A percentile compares a stretch with the other conserved stretches of the same genome.
phyloP scores from a whole-genome alignment of 768 basidiomycete species.

The Pleurotus tuber-regium region DNA sequence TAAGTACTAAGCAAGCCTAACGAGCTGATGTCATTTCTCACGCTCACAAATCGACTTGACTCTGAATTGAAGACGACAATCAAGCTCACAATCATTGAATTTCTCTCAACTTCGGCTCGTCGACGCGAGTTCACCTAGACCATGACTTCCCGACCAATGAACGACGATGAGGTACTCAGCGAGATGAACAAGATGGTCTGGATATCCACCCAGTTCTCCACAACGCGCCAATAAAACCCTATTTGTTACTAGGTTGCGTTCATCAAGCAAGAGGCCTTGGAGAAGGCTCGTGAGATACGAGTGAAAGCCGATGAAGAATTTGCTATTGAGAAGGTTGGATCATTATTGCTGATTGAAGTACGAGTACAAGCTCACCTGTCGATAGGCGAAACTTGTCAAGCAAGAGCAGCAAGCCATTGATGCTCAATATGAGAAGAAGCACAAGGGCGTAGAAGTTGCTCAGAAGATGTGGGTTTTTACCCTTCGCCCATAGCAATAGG shows the following conservation, averaged over 20 bases:
- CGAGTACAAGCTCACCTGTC: neutral
- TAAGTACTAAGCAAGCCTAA: no score
- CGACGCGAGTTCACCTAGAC: no score
- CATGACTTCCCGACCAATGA: constrained; percentile 78
- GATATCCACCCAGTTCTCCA: neutral
- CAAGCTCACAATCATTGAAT: no score
- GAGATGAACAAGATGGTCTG: constrained; percentile 99
- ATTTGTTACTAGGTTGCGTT: constrained; percentile 72
- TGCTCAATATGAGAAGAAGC: constrained; percentile 92
- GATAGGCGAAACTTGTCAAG: constrained; percentile 93
- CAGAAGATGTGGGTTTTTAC: constrained; percentile 91
- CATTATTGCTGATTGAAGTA: neutral
- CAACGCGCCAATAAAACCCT: constrained; percentile 4
- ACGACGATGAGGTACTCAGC: constrained; percentile 91
- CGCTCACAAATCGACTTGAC: no score
- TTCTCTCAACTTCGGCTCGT: no score
- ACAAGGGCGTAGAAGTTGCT: constrained; percentile 88
- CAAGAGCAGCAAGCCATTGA: constrained; percentile 96
- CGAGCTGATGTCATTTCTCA: no score
- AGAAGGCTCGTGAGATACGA: constrained; percentile 95
- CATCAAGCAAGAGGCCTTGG: constrained; percentile 97
- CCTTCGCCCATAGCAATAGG: no score
- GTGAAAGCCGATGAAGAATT: constrained; percentile 99
- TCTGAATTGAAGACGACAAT: no score
- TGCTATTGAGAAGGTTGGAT: constrained; percentile 97